Conservation (phyloP, 192 early-diverging fungal genomes). For the Backusella morwellensis region DNA sequence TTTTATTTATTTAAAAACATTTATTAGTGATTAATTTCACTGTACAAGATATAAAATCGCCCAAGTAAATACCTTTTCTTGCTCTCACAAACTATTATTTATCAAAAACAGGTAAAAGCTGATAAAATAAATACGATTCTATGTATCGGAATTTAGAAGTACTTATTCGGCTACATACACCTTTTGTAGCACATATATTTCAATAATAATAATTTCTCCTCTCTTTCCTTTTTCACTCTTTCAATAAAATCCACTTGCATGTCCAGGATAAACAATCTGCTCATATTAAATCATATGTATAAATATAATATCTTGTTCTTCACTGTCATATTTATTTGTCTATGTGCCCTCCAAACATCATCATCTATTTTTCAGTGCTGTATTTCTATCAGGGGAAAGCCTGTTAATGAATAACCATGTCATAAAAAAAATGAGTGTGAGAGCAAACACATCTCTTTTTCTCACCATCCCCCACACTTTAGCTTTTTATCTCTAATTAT, state of each 20-base stretch:
- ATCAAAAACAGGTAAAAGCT: background rate
- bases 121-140: background rate
- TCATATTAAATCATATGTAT: background rate
- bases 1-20: background rate
- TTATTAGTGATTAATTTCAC: background rate
- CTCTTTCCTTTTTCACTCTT: background rate
- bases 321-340: background rate
- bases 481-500: background rate
- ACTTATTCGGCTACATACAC: background rate
- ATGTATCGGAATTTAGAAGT: constrained; percentile 4
- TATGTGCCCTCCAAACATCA: background rate
- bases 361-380: background rate
- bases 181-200: background rate
- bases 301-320: background rate
- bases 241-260: background rate
- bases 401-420: background rate
- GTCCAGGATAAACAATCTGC: background rate
- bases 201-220: background rate
- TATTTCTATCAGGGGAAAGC: background rate
- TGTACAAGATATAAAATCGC: too few species aligned
- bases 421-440: background rate
- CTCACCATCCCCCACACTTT: background rate
- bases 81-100: background rate
- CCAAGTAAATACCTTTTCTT: background rate
- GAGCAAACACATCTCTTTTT: background rate